Base-by-base conservation (phyloP, 169 alveolate species). In the Cryptosporidium tyzzeri region DNA sequence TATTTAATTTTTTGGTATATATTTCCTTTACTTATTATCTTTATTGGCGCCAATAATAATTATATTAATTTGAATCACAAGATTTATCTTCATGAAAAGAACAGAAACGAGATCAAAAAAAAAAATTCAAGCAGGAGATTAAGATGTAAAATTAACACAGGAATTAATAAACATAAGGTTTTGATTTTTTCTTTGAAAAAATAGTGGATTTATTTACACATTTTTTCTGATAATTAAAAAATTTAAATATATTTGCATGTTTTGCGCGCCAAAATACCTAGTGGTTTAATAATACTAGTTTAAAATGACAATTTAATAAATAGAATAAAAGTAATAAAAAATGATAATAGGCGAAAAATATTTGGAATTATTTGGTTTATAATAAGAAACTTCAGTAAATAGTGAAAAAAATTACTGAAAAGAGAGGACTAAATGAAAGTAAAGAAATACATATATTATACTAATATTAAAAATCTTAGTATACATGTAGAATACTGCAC, bases 201-300 rank as follows among this genome's bases (percentile, higher is more conserved):
- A 55, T 12, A 55, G 14, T 23, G 18, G 18, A 55, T 23, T n/a
- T 23, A 55, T 21, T 10, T 1, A 21, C 5, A 26, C 0, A 6
- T 21, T 55, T 21, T 55, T 55, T 29, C 29, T 21, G 0, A 7
- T 1, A 26, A n/a, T 5, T 9, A 23, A 55, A 4, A 8, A 55
- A 55, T 41, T 41, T 7, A 41, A 55, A 55, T 21, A n/a, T 23
- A 55, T 21, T 55, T 55, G 67, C 67, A 55, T 55, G 67, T 23
- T 55, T 55, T 55, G 67, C 31, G 67, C 67, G 67, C 67, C 67
- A 55, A 55, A 55, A n/a, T 29, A 48, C n/a, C 21, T 48, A 48
- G 55, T 48, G 67, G 35, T 55, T 55, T 55, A 0, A 29, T 55
- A 26, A 10, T 55, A 8, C 29, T 55, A 26, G 67, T 55, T 55